These are phyloP conservation scores for Nannochloropsis oceanica DNA, from an alignment of 108 stramenopile genomes.

Conservation along the genomic window DNA sequence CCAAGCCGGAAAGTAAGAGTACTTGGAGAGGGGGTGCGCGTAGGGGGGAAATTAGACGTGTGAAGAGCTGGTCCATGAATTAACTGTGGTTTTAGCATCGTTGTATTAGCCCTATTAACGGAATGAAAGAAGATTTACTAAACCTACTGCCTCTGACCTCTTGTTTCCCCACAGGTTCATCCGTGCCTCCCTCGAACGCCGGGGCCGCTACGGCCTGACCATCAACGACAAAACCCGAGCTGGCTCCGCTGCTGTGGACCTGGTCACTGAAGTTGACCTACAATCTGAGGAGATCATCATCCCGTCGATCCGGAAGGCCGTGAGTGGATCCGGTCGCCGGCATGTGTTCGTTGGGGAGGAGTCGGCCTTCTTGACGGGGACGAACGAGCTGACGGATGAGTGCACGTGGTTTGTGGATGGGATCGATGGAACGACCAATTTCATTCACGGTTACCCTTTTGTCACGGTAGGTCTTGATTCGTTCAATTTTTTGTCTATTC, in stretches of 20 bases:
- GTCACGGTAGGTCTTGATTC: slow-evolving; percentile 51
- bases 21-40: no score
- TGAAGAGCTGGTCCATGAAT: no score
- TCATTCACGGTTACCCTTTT: slow-evolving; percentile 50
- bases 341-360: slow-evolving; percentile 21
- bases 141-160: background rate
- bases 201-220: background rate
- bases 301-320: background rate
- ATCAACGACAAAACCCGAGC: background rate
- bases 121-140: no score
- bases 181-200: background rate
- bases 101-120: no score
- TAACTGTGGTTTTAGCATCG: no score
- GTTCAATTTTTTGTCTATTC: slow-evolving; percentile 40
- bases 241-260: background rate
- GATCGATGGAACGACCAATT: slow-evolving; percentile 67
- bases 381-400: background rate
- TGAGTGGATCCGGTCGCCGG: background rate
- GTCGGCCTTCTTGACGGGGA: slow-evolving; percentile 5
- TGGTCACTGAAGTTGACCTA: slow-evolving; percentile 19
- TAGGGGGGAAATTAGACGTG: no score
- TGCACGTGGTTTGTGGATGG: slow-evolving; percentile 54
- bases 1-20: background rate
- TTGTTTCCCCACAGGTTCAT: background rate
- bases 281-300: slow-evolving; percentile 7